These are phyloP conservation scores for Viola odorata DNA, from an alignment of 345 rosid genomes.

Conservation along the genomic window DNA sequence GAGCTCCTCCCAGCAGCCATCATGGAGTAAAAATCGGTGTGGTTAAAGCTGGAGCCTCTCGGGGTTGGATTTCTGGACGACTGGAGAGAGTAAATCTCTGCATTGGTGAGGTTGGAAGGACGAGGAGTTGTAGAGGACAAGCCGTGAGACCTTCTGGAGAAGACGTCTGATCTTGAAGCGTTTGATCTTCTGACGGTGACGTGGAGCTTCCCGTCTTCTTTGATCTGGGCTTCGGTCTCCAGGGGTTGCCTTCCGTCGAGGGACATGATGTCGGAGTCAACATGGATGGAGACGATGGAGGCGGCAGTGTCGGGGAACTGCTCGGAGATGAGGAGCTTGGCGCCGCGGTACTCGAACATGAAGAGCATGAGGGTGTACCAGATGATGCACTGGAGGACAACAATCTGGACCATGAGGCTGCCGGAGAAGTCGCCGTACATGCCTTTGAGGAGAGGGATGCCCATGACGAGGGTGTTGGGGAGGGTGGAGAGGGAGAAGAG, in stretches of 20 bases:
- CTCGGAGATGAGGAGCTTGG: constrained; percentile 78
- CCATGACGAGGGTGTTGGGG: constrained; percentile 95
- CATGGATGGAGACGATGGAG: constrained; percentile 83
- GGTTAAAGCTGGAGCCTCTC: constrained; percentile 83
- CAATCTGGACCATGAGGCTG: constrained; percentile 87
- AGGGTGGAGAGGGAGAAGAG: constrained; percentile 84
- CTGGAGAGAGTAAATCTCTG: constrained; percentile 83
- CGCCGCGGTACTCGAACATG: constrained; percentile 86
- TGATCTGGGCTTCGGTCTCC: constrained; percentile 81
- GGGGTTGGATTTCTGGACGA: constrained; percentile 82
- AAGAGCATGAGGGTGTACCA: constrained; percentile 95
- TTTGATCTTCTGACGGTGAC: constrained; percentile 83
- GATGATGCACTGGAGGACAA: constrained; percentile 89
- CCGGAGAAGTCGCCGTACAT: constrained; percentile 76
- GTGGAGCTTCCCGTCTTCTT: constrained; percentile 83
- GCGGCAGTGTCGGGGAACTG: constrained; percentile 95
- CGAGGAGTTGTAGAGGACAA: constrained; percentile 65
- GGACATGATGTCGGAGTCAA: constrained; percentile 83
- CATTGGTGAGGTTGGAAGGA: constrained; percentile 86
- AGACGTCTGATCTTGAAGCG: constrained; percentile 66
- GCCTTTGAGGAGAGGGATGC: constrained; percentile 82
- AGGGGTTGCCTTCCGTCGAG: constrained; percentile 72
- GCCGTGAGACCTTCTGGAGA: constrained; percentile 53
- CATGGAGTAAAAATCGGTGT: constrained; percentile 79
- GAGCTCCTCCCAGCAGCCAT: constrained; percentile 88